phyloP scores from a whole-genome alignment of 2,329 filamentous ascomycete genomes.

The Phialocephala subalpina region DNA sequence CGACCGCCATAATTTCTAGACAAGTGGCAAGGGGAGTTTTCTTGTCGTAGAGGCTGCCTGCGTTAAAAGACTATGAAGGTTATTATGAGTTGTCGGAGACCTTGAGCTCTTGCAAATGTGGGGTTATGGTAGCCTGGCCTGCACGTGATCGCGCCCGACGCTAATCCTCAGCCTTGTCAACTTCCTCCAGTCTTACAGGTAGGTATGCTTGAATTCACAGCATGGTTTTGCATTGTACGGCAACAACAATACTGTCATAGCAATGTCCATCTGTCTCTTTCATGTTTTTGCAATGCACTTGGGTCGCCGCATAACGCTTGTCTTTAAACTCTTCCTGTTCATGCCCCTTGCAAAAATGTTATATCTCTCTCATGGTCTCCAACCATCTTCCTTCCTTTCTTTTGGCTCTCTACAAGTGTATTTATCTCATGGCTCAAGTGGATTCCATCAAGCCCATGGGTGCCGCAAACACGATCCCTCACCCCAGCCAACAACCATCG shows the following conservation, averaged over 20 bases:
- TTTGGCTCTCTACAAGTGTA: conserved; percentile 14
- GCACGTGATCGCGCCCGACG: not conserved
- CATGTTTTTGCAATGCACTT: conserved; percentile 1
- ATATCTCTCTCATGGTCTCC: conserved; percentile 10
- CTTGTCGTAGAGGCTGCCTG: not conserved
- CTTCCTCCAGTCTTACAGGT: not conserved
- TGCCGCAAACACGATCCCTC: not conserved
- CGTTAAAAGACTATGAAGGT: not conserved
- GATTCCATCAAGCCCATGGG: conserved; percentile 11
- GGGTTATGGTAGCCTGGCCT: conserved; percentile 8
- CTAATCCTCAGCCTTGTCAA: not conserved
- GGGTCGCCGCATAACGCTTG: not conserved
- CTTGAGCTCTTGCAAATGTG: not conserved
- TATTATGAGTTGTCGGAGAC: not conserved
- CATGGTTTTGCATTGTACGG: not conserved
- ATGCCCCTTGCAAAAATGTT: conserved; percentile 2
- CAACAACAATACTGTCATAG: conserved; percentile 7
- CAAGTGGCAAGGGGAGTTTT: no score
- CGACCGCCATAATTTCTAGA: conserved; percentile 55
- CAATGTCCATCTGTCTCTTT: not conserved
- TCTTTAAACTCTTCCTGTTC: conserved; percentile 8
- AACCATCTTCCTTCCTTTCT: conserved; percentile 19
- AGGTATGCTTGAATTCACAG: not conserved
- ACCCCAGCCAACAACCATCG: not conserved
- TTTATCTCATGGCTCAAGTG: conserved; percentile 27